Evolutionary conservation across 2,329 filamentous ascomycete species (phyloP), one percentile per base, ranked within the genome.

Genomic region (Colletotrichum falcatum): DNA sequence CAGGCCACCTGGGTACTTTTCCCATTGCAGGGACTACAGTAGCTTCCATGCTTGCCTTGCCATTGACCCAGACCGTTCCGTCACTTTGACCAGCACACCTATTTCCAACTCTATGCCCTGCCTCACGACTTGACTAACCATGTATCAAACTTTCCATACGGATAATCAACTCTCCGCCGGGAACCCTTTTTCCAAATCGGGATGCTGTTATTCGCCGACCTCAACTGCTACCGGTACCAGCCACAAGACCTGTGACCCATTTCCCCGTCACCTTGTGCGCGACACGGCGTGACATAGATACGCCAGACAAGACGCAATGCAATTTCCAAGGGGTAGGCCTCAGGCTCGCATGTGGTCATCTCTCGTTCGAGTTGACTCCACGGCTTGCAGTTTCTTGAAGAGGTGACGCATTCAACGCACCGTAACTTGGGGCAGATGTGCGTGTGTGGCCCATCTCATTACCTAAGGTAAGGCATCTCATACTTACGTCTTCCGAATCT

Each of bases 1-100:
- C n/a, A 46, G 42, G 42, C 20, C 65, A 64, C 26, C 53, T 68
- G 65, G 65, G 65, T 65, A 65, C 65, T 33, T 68, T 65, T 68
- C 53, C 61, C 65, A 51, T 55, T 51, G 33, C 46, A n/a, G 48
- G 48, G 53, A 44, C 33, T 35, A 23, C 33, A 7, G 30, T 33
- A 18, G 23, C 46, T 53, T 62, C 35, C 23, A n/a, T n/a, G n/a
- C 18, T 53, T 42, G 60, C 60, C 35, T 35, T 62, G 60, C 26
- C 33, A 37, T 37, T 23, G n/a, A 42, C 54, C 63, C 63, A 55
- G 44, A 60, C 55, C 28, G 30, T 49, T 49, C 23, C 18, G 48
- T 66, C 48, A 61, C 37, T 44, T 46, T 48, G 59, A n/a, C 33
- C 59, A 30, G 46, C 33, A 18, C 23, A 35, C 23, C 53, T 56